Evolutionary conservation across 2,329 filamentous ascomycete species (phyloP).

Genomic region (Colletotrichum cereale): DNA sequence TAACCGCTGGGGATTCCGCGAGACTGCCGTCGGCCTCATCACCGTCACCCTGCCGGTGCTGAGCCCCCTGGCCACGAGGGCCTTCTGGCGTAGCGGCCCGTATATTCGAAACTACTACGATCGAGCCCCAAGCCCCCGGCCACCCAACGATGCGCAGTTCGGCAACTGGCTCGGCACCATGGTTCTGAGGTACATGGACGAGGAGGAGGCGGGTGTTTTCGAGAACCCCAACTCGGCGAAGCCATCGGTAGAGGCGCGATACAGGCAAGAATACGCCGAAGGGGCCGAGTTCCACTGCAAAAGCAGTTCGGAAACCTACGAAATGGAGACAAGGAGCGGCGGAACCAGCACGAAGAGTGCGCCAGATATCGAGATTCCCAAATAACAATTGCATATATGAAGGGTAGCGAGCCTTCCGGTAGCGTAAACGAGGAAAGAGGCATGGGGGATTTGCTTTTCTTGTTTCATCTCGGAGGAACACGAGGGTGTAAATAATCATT

Average conservation of each 20-base stretch:
- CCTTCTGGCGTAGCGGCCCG: constrained; percentile 40
- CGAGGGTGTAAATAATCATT: not conserved
- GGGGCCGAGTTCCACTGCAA: not conserved
- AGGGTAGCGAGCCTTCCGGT: not conserved
- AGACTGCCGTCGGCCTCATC: constrained; percentile 44
- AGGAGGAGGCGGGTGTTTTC: not conserved
- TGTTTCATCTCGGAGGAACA: not conserved
- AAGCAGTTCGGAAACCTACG: not conserved
- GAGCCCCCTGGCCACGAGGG: constrained; percentile 35
- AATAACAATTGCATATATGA: not conserved
- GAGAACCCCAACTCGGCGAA: not conserved
- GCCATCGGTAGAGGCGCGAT: constrained; percentile 1
- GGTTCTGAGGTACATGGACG: constrained; percentile 31
- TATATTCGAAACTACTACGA: constrained; percentile 36
- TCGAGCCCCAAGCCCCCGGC: not conserved
- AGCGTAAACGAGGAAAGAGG: not conserved
- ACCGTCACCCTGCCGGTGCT: constrained; percentile 42
- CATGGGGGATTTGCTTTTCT: not conserved
- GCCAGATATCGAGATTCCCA: not conserved
- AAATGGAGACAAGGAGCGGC: constrained; percentile 11
- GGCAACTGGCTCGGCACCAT: constrained; percentile 28
- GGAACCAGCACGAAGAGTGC: constrained; percentile 22
- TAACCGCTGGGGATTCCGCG: constrained; percentile 41
- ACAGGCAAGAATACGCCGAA: not conserved
- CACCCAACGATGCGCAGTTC: constrained; percentile 20